Conservation (phyloP, 1,139 yeast species). For the Kodamaea derodonti region DNA sequence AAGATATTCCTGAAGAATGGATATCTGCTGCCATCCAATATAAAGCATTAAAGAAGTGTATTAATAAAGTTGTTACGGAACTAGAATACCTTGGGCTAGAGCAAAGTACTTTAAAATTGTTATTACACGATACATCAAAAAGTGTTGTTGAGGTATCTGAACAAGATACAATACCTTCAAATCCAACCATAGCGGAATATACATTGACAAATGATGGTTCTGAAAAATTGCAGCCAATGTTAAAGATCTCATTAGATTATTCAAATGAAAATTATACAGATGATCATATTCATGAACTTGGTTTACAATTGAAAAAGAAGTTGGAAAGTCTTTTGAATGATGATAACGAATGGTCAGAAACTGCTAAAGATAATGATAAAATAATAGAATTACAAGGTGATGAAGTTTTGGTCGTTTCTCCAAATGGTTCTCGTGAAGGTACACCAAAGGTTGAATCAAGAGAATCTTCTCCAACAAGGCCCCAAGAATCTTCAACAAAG, state of each 20-base stretch:
- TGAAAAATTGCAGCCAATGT: conserved; percentile 30
- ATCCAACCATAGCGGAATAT: conserved; percentile 44
- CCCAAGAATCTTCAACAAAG: conserved; percentile 5
- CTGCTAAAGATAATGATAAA: conserved; percentile 10
- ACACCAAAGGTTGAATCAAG: not conserved
- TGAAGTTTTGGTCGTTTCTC: conserved; percentile 18
- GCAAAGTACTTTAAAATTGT: conserved; percentile 42
- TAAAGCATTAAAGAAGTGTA: conserved; percentile 64
- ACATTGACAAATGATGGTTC: conserved; percentile 27
- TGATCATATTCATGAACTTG: conserved; percentile 35
- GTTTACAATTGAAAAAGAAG: conserved; percentile 28
- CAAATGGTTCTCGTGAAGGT: conserved; percentile 11
- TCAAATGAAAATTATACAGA: conserved; percentile 28
- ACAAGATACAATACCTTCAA: conserved; percentile 31
- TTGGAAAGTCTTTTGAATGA: conserved; percentile 25
- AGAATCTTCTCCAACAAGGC: not conserved
- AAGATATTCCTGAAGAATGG: conserved; percentile 68
- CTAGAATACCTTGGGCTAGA: conserved; percentile 51
- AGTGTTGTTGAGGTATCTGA: conserved; percentile 30
- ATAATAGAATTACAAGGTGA: conserved; percentile 18
- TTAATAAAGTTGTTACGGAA: conserved; percentile 60
- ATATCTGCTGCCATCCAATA: conserved; percentile 66
- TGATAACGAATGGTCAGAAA: conserved; percentile 13
- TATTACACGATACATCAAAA: conserved; percentile 31
- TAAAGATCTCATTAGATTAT: conserved; percentile 37